phyloP scores from a whole-genome alignment of 768 basidiomycete genomes.

The Tylopilus subfusipes region DNA sequence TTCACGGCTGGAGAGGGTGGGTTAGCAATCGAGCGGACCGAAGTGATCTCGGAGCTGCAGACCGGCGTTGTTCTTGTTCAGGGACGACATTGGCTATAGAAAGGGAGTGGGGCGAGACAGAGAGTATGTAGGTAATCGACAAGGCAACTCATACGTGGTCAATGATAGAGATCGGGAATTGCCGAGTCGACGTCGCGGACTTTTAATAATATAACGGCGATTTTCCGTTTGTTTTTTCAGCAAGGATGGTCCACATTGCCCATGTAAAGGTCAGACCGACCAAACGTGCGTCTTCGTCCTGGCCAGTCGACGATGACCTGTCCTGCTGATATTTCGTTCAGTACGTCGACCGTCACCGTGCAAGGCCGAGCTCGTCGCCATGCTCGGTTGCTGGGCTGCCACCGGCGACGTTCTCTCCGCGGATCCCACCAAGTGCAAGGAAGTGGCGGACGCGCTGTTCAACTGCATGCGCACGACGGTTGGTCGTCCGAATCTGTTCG shows the following conservation, averaged over 20 bases:
- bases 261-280: slow-evolving; percentile 77
- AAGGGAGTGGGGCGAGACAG: too few relatives aligned
- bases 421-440: slow-evolving; percentile 47
- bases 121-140: neutral
- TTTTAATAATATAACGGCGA: neutral
- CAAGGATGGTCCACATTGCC: slow-evolving; percentile 60
- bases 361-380: slow-evolving; percentile 57
- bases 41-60: slow-evolving; percentile 16
- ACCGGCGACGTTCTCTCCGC: slow-evolving; percentile 56
- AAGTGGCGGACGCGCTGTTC: slow-evolving; percentile 58
- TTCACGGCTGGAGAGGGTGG: slow-evolving; percentile 67
- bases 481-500: slow-evolving; percentile 31
- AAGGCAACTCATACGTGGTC: slow-evolving; percentile 10
- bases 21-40: neutral
- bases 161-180: slow-evolving; percentile 6
- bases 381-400: slow-evolving; percentile 89
- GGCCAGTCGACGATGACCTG: neutral
- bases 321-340: neutral
- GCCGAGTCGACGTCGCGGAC: slow-evolving; percentile 14
- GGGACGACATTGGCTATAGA: slow-evolving; percentile 29
- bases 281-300: slow-evolving; percentile 50
- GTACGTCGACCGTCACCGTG: slow-evolving; percentile 17
- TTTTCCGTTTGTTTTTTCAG: neutral
- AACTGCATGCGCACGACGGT: slow-evolving; percentile 87
- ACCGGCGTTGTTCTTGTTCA: slow-evolving; percentile 93